Evolutionary conservation across 2,329 filamentous ascomycete species (phyloP).

Genomic region (Cladosporium halotolerans): DNA sequence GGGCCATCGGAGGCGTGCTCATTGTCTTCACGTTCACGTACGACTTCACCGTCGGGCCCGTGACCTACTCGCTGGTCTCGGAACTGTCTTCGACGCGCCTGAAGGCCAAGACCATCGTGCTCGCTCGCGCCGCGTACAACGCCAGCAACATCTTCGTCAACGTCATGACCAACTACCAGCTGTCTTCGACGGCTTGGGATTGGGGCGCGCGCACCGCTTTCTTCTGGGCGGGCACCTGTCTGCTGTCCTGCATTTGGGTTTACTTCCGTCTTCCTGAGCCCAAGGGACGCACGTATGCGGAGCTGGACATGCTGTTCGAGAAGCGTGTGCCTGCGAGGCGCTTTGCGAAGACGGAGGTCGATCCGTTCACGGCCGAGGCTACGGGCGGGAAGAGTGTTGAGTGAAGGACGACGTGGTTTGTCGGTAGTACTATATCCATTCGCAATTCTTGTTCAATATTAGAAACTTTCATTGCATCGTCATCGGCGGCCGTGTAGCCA

Average conservation of each 20-base stretch:
- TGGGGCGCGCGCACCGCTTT: constrained; percentile 8
- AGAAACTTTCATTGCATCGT: no score
- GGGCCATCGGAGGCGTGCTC: constrained; percentile 11
- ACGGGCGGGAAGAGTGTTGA: neutral
- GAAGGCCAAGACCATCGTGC: constrained; percentile 84
- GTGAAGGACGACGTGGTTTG: neutral
- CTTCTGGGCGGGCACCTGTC: constrained; percentile 36
- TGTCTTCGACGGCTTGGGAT: constrained; percentile 6
- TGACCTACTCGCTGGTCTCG: constrained; percentile 5
- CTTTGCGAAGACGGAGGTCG: constrained; percentile 25
- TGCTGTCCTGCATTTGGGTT: constrained; percentile 30
- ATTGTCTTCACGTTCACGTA: constrained; percentile 20
- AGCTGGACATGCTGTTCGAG: constrained; percentile 51
- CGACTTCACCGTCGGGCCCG: constrained; percentile 24
- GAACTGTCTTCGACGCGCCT: constrained; percentile 62
- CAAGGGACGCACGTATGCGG: constrained; percentile 48
- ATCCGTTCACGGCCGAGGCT: constrained; percentile 5
- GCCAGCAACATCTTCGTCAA: constrained; percentile 9
- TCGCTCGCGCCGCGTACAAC: constrained; percentile 62
- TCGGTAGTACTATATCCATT: no score
- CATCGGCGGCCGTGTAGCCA: neutral
- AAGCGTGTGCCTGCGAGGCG: constrained; percentile 37
- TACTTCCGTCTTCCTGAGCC: constrained; percentile 50
- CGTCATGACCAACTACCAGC: constrained; percentile 7
- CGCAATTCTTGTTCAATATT: no score